These are phyloP conservation scores for Fraxinus dipetala DNA, from an alignment of 305 asterid genomes.

Conservation along the genomic window DNA sequence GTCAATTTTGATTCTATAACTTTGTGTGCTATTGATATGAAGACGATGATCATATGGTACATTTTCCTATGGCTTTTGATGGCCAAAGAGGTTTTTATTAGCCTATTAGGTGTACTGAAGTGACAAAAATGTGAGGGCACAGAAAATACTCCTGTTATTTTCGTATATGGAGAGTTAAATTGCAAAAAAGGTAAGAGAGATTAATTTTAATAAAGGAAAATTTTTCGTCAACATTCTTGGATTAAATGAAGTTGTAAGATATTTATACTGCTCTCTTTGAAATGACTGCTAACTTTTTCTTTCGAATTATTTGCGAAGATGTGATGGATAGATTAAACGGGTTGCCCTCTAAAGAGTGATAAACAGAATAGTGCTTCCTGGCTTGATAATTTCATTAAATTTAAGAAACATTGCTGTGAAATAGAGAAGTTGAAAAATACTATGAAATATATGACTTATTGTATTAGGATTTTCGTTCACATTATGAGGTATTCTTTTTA, in stretches of 20 bases:
- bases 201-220: not conserved
- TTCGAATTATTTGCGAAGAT: too few relatives aligned
- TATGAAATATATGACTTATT: too few relatives aligned
- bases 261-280: not conserved
- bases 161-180: not conserved
- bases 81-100: not conserved
- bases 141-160: not conserved
- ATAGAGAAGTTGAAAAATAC: too few relatives aligned
- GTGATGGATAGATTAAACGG: too few relatives aligned
- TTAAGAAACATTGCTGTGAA: too few relatives aligned
- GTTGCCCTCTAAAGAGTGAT: too few relatives aligned
- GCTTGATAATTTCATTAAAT: too few relatives aligned
- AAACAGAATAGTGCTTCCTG: too few relatives aligned
- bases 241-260: not conserved
- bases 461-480: too few relatives aligned
- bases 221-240: not conserved
- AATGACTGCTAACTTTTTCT: too few relatives aligned
- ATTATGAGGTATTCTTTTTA: too few relatives aligned
- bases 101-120: not conserved
- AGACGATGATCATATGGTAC: not conserved
- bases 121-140: not conserved
- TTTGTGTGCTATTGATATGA: constrained; percentile 15
- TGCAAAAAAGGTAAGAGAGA: not conserved
- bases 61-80: not conserved
- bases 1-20: not conserved